These are phyloP conservation scores for Cyclanthera cordifolia DNA, from an alignment of 306 rosid genomes.

Conservation along the genomic window DNA sequence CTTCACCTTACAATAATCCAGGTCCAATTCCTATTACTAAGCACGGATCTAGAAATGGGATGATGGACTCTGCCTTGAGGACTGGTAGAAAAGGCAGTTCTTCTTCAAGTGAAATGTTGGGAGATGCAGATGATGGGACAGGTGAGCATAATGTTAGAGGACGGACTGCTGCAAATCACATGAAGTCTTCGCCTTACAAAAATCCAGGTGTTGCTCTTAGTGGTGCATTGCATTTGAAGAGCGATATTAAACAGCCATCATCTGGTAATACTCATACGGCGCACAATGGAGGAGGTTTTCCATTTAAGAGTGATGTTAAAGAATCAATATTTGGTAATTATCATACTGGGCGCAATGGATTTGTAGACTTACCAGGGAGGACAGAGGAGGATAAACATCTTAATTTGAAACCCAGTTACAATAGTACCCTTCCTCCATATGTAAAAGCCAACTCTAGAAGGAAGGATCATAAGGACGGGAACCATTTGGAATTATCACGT, in stretches of 20 bases:
- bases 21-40: slow-evolving; percentile 20
- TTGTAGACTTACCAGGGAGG: slow-evolving; percentile 14
- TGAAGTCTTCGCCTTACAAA: slow-evolving; percentile 24
- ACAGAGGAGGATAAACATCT: slow-evolving; percentile 42
- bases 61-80: slow-evolving; percentile 29
- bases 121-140: slow-evolving; percentile 30
- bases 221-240: slow-evolving; percentile 25
- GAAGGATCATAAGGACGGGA: slow-evolving; percentile 28
- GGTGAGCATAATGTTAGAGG: slow-evolving; percentile 31
- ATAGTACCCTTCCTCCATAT: slow-evolving; percentile 45
- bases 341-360: slow-evolving; percentile 25
- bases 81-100: slow-evolving; percentile 34
- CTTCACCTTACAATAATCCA: slow-evolving; percentile 28
- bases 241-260: slow-evolving; percentile 28
- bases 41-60: slow-evolving; percentile 29
- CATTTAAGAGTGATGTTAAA: slow-evolving; percentile 24
- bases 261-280: slow-evolving; percentile 24
- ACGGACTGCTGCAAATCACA: slow-evolving; percentile 23
- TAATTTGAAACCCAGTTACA: slow-evolving; percentile 39
- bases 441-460: slow-evolving; percentile 45
- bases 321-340: slow-evolving; percentile 31
- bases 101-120: slow-evolving; percentile 37
- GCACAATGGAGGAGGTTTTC: slow-evolving; percentile 24
- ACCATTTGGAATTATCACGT: slow-evolving; percentile 23
- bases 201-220: slow-evolving; percentile 26